Evolutionary conservation across 2,329 filamentous ascomycete genomes (phyloP).

Genomic region (Microdochium nivale): DNA sequence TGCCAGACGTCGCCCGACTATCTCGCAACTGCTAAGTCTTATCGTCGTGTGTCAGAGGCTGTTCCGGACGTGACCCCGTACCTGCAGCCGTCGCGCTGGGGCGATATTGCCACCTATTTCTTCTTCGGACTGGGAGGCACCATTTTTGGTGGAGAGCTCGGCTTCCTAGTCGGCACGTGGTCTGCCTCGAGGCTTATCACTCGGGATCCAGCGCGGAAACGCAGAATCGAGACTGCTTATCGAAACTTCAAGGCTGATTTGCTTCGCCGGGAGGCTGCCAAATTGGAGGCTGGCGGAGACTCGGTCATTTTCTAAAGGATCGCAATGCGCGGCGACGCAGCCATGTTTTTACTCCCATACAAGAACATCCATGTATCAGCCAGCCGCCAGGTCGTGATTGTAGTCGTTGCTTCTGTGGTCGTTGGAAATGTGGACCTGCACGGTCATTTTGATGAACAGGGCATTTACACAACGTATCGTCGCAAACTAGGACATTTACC

Average conservation of each 20-base stretch:
- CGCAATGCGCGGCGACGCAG: background rate
- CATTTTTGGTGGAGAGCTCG: slow-evolving; percentile 56
- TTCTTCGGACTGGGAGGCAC: slow-evolving; percentile 54
- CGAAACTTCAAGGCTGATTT: slow-evolving; percentile 53
- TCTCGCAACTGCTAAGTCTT: background rate
- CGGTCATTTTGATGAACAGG: too few relatives aligned
- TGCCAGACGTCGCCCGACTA: background rate
- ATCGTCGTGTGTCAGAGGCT: slow-evolving; percentile 30
- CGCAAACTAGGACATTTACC: too few relatives aligned
- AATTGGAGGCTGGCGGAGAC: slow-evolving; percentile 32
- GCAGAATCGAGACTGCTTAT: slow-evolving; percentile 55
- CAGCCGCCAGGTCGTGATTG: too few relatives aligned
- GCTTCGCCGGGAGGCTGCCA: slow-evolving; percentile 48
- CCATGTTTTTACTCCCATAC: too few relatives aligned
- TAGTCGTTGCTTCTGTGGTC: too few relatives aligned
- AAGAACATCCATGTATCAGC: too few relatives aligned
- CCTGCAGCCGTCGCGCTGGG: slow-evolving; percentile 46
- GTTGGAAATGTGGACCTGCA: too few relatives aligned
- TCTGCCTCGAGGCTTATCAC: slow-evolving; percentile 44
- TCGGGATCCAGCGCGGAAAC: slow-evolving; percentile 40
- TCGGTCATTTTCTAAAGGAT: background rate
- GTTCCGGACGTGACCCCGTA: slow-evolving; percentile 53
- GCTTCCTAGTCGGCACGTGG: slow-evolving; percentile 47
- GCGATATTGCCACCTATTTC: slow-evolving; percentile 54
- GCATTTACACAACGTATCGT: too few relatives aligned